Conservation (phyloP, 139 green algal genomes). For the Chlorella sp. region DNA sequence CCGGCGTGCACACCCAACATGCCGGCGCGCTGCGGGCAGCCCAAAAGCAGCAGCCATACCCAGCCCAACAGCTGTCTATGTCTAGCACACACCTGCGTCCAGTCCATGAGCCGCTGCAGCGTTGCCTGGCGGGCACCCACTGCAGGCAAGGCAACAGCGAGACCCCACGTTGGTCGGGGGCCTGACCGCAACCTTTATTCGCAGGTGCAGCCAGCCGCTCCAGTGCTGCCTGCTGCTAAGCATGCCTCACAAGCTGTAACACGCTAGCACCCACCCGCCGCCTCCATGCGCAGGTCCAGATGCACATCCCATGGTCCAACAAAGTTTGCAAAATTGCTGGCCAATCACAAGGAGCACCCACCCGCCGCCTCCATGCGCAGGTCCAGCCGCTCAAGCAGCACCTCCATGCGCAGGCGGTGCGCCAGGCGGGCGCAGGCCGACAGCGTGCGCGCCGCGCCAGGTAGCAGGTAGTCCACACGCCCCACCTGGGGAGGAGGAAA, state of each 20-base stretch:
- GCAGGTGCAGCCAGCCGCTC: too few species aligned
- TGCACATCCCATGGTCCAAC: not conserved
- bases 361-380: conserved; percentile 23
- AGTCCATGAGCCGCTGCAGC: conserved; percentile 24
- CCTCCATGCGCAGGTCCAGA: not conserved
- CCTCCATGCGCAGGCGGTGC: not conserved
- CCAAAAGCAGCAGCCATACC: too few species aligned
- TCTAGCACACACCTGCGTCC: not conserved
- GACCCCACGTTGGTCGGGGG: too few species aligned
- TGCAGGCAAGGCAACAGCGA: not conserved
- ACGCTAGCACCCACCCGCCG: not conserved
- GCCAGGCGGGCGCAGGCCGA: conserved; percentile 17
- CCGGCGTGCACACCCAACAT: too few species aligned
- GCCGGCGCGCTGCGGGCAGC: too few species aligned
- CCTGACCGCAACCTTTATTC: too few species aligned
- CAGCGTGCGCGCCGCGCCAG: conserved; percentile 1
- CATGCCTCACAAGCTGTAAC: too few species aligned
- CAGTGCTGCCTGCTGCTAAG: too few species aligned
- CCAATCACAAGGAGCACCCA: too few species aligned
- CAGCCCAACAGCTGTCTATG: too few species aligned
- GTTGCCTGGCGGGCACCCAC: not conserved
- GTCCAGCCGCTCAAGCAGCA: conserved; percentile 14
- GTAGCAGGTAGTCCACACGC: not conserved
- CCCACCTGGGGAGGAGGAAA: not conserved
- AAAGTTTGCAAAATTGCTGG: not conserved